Conservation (phyloP, 2,329 filamentous ascomycete genomes). For the Aspergillus nomiae region DNA sequence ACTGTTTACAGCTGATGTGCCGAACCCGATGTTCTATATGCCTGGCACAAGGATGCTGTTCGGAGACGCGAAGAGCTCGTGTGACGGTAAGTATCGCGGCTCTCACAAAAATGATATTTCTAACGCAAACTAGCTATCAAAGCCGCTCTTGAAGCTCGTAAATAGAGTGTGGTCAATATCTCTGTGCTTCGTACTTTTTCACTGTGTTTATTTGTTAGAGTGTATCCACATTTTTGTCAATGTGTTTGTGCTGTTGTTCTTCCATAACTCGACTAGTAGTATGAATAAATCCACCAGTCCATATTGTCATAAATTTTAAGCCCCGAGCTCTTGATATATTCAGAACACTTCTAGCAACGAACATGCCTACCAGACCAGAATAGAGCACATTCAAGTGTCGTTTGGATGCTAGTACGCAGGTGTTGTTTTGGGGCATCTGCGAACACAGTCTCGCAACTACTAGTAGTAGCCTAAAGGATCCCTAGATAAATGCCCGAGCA, state of each 20-base stretch:
- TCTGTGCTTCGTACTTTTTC: not conserved
- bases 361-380: not conserved
- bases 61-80: constrained; percentile 82
- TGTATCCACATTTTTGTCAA: not conserved
- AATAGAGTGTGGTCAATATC: constrained; percentile 20
- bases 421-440: not conserved
- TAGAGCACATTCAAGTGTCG: not conserved
- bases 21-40: constrained; percentile 94
- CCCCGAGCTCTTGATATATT: no score
- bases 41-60: constrained; percentile 88
- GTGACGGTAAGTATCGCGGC: constrained; percentile 63
- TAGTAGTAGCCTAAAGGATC: not conserved
- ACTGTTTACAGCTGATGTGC: constrained; percentile 70
- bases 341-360: not conserved
- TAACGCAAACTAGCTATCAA: constrained; percentile 43
- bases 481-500: no score
- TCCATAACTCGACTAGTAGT: not conserved
- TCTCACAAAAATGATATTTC: not conserved
- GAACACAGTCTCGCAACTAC: not conserved
- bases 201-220: not conserved
- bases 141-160: constrained; percentile 37
- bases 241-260: not conserved
- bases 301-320: not conserved
- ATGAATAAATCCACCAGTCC: not conserved
- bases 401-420: not conserved